phyloP scores from a whole-genome alignment of 2,329 filamentous ascomycete genomes.

The Escovopsis sp. region DNA sequence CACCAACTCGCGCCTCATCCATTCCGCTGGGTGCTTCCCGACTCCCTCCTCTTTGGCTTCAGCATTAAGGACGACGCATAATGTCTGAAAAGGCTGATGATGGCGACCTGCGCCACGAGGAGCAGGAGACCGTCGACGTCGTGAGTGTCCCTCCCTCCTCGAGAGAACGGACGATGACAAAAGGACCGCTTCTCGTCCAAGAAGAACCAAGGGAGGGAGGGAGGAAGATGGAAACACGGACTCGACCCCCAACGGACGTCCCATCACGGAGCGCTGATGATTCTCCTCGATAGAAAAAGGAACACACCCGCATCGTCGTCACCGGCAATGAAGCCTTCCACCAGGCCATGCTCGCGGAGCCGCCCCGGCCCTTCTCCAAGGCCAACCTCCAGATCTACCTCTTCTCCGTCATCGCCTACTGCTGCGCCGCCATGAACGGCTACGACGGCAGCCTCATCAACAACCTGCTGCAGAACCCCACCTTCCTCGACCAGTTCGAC shows the following conservation, averaged over 20 bases:
- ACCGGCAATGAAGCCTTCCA: slow-evolving; percentile 21
- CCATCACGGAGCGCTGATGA: too few relatives aligned
- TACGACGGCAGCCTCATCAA: slow-evolving; percentile 38
- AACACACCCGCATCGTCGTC: slow-evolving; percentile 3
- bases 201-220: too few relatives aligned
- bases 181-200: too few relatives aligned
- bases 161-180: too few relatives aligned
- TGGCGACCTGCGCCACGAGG: not conserved
- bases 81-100: not conserved
- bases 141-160: too few relatives aligned
- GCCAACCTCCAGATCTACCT: slow-evolving; percentile 26
- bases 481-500: slow-evolving; percentile 25
- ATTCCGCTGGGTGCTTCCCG: not conserved
- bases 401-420: slow-evolving; percentile 32
- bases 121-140: not conserved
- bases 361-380: slow-evolving; percentile 25
- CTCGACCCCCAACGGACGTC: too few relatives aligned
- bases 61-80: not conserved
- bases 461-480: slow-evolving; percentile 28
- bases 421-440: slow-evolving; percentile 35
- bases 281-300: too few relatives aligned
- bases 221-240: too few relatives aligned
- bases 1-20: not conserved
- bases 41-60: not conserved
- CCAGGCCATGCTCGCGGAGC: slow-evolving; percentile 39